A percentile compares a stretch with the other conserved stretches of the same genome.
Conservation (phyloP, 164 flowering plant genomes). For the Akebia trifoliata region DNA sequence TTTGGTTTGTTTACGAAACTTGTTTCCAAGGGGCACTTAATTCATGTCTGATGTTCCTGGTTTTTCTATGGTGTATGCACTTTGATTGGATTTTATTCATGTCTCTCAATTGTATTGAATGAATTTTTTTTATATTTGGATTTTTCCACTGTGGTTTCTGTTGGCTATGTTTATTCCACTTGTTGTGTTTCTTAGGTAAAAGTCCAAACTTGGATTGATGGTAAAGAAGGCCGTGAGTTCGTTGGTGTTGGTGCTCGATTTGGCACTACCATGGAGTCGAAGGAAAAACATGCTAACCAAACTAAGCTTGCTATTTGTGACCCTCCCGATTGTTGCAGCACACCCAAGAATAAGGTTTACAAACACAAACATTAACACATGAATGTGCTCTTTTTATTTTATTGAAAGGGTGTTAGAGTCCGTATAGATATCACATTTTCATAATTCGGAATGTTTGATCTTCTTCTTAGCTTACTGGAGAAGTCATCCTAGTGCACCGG, state of each 20-base stretch:
- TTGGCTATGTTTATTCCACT: not conserved
- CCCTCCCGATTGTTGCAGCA: slow-evolving; percentile 60
- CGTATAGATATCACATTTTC: not conserved
- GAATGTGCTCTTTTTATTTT: not conserved
- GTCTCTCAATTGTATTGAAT: not conserved
- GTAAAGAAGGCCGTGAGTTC: slow-evolving; percentile 36
- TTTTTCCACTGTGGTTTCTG: not conserved
- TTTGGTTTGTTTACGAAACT: not conserved
- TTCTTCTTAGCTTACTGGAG: slow-evolving; percentile 54
- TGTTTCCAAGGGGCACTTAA: not conserved
- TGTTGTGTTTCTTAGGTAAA: slow-evolving; percentile 44
- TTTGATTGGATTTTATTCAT: not conserved
- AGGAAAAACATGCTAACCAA: slow-evolving; percentile 64
- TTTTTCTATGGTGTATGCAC: not conserved
- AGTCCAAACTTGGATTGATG: slow-evolving; percentile 51
- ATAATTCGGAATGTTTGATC: slow-evolving; percentile 1
- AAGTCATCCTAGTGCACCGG: slow-evolving; percentile 79
- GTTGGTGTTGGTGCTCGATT: slow-evolving; percentile 81
- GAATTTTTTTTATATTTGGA: not conserved
- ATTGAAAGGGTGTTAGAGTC: not conserved
- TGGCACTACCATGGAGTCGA: slow-evolving; percentile 60
- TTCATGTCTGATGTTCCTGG: not conserved
- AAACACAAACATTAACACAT: not conserved
- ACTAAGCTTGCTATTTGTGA: slow-evolving; percentile 49
- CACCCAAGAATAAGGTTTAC: slow-evolving; percentile 51